Evolutionary conservation across 148 eudicot genomes (phyloP).

Genomic region (Fallopia convolvulus): DNA sequence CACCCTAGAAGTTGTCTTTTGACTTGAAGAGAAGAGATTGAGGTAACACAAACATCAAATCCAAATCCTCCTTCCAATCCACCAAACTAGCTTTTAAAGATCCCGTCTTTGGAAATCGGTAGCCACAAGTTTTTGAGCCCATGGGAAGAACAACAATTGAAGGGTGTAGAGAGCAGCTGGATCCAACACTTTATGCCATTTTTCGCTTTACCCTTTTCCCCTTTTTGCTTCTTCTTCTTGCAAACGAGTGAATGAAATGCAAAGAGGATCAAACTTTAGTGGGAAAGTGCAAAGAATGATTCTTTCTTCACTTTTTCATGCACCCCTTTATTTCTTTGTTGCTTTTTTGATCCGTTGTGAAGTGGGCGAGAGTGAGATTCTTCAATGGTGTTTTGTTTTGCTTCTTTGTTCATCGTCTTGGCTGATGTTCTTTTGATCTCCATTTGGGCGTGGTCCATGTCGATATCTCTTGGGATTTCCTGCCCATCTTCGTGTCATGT

Average conservation of each 20-base stretch:
- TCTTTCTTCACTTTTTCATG: background rate
- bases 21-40: background rate
- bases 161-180: background rate
- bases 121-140: slow-evolving; percentile 4
- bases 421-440: background rate
- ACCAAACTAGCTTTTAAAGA: background rate
- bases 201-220: background rate
- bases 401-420: background rate
- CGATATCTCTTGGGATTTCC: slow-evolving; percentile 1
- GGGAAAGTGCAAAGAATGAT: background rate
- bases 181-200: background rate
- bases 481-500: background rate
- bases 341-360: background rate
- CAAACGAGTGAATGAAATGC: background rate
- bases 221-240: background rate
- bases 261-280: background rate
- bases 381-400: background rate
- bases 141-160: background rate
- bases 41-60: background rate
- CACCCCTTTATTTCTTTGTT: background rate
- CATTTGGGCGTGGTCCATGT: background rate
- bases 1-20: background rate
- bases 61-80: background rate
- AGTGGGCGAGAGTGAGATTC: background rate
- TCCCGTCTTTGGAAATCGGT: background rate